These are phyloP conservation scores for Podaxis sp. DNA, from an alignment of 768 basidiomycete genomes.

Conservation along the genomic window DNA sequence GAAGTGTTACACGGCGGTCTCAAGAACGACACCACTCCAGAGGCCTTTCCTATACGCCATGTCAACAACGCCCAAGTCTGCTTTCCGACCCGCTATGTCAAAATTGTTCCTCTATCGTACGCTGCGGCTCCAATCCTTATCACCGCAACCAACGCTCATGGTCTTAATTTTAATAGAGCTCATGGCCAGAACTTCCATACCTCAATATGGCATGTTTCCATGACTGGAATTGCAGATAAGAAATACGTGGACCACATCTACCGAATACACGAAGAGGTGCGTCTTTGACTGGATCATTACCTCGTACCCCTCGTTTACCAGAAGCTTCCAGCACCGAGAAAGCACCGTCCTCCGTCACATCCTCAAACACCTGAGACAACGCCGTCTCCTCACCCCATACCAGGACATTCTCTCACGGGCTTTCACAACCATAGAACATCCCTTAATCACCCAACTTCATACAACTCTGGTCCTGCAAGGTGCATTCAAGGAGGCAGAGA, in stretches of 20 bases:
- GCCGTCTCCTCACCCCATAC: conserved; percentile 68
- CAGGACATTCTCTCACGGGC: conserved; percentile 55
- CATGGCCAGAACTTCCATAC: conserved; percentile 74
- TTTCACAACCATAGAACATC: conserved; percentile 64
- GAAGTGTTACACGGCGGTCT: conserved; percentile 64
- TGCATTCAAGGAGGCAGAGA: conserved; percentile 59
- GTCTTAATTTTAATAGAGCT: conserved; percentile 40
- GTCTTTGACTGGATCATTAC: conserved; percentile 18
- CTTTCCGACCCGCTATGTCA: conserved; percentile 70
- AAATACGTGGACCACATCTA: conserved; percentile 56
- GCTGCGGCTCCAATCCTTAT: conserved; percentile 22
- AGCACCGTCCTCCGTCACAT: conserved; percentile 62
- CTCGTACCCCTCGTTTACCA: neutral
- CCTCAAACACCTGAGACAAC: conserved; percentile 75
- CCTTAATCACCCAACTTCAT: conserved; percentile 66
- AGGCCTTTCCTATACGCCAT: conserved; percentile 63
- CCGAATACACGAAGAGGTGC: conserved; percentile 61
- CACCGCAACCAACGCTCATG: neutral
- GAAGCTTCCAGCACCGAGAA: conserved; percentile 58
- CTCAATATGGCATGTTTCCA: conserved; percentile 74
- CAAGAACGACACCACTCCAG: conserved; percentile 63
- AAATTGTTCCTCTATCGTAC: conserved; percentile 75
- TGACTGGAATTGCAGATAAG: conserved; percentile 60
- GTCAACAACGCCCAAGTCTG: conserved; percentile 53
- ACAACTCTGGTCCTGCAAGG: conserved; percentile 65